Evolutionary conservation across 257 asterid species (phyloP).

Genomic region (Apocynum venetum): DNA sequence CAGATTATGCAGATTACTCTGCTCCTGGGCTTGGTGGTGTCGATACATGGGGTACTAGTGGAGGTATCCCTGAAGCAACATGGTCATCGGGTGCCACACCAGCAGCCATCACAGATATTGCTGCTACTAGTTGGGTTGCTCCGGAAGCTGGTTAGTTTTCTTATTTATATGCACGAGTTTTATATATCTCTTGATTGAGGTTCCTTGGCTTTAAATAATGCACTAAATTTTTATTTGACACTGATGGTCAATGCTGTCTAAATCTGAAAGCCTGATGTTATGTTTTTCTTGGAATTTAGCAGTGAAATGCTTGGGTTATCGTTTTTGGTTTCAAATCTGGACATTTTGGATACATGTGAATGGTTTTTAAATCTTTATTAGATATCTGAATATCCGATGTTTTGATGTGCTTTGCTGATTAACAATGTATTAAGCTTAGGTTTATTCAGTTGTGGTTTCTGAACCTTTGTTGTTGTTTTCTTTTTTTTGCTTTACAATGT

Average conservation of each 20-base stretch:
- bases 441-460: background rate
- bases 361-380: background rate
- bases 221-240: background rate
- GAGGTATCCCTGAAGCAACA: slow-evolving; percentile 20
- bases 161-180: background rate
- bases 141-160: slow-evolving; percentile 21
- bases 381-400: background rate
- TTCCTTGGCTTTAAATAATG: no score
- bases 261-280: background rate
- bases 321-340: background rate
- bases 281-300: background rate
- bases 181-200: background rate
- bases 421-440: background rate
- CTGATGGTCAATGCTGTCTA: no score
- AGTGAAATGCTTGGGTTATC: background rate
- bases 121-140: slow-evolving; percentile 16
- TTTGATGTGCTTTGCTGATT: no score
- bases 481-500: background rate
- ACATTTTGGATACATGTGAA: background rate
- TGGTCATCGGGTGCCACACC: slow-evolving; percentile 22
- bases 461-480: background rate
- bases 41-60: slow-evolving; percentile 23
- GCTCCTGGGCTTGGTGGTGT: slow-evolving; percentile 13
- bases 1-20: slow-evolving; percentile 19
- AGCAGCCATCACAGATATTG: slow-evolving; percentile 14